phyloP scores from a whole-genome alignment of 202 grass and related monocot species.

The Elaeis oleifera region DNA sequence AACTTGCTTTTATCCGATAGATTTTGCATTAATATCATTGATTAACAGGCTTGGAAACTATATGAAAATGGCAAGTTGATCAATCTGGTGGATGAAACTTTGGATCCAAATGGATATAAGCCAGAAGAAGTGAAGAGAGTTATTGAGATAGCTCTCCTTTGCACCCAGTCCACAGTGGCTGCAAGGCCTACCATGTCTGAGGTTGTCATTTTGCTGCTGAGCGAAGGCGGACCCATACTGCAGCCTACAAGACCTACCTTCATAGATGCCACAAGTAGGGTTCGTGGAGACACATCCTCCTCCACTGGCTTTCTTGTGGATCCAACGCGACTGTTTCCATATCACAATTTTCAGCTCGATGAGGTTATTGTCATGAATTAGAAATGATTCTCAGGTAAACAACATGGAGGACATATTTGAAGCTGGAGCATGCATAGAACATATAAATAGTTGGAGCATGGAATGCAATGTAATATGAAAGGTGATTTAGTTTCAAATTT shows the following conservation, averaged over 20 bases:
- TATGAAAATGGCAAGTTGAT: constrained; percentile 49
- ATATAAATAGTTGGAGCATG: no score
- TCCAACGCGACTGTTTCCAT: constrained; percentile 50
- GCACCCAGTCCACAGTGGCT: constrained; percentile 63
- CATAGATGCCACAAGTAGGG: constrained; percentile 56
- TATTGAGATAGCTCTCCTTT: constrained; percentile 70
- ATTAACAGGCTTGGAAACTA: constrained; percentile 60
- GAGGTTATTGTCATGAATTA: constrained; percentile 13
- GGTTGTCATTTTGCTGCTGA: constrained; percentile 49
- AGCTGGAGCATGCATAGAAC: no score
- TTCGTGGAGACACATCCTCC: constrained; percentile 46
- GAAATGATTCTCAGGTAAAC: background rate
- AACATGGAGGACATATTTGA: background rate
- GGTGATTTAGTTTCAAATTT: no score
- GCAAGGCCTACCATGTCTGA: constrained; percentile 71
- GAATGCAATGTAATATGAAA: no score
- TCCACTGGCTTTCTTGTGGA: constrained; percentile 46
- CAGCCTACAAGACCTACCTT: constrained; percentile 61
- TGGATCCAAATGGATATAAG: constrained; percentile 47
- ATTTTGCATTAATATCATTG: background rate
- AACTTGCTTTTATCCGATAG: no score
- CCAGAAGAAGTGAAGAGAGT: constrained; percentile 43
- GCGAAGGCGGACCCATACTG: constrained; percentile 27
- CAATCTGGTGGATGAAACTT: constrained; percentile 40
- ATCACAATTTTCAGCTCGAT: constrained; percentile 52